A percentile compares a stretch with the other conserved stretches of the same genome.
These are phyloP conservation scores for Pseudoneurospora amorphoporcata DNA, from an alignment of 495 filamentous ascomycete genomes.

Conservation along the genomic window DNA sequence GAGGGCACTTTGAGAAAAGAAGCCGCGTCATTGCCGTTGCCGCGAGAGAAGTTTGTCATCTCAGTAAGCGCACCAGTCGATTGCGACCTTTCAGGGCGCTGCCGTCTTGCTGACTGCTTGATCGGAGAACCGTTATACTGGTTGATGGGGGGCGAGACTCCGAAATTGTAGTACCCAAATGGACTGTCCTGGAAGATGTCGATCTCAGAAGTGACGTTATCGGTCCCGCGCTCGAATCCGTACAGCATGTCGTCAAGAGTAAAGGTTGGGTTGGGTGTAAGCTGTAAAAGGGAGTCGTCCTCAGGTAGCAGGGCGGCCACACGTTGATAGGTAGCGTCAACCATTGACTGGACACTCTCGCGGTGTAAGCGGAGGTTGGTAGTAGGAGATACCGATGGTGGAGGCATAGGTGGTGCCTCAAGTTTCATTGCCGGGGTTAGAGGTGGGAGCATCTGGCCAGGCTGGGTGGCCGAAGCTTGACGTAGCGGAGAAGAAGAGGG, in stretches of 20 bases:
- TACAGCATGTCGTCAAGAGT: constrained; percentile 40
- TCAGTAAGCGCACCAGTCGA: constrained; percentile 57
- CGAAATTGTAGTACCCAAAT: constrained; percentile 29
- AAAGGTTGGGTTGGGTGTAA: constrained; percentile 60
- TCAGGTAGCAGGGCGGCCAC: constrained; percentile 46
- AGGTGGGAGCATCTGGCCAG: constrained; percentile 60
- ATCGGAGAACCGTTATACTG: constrained; percentile 56
- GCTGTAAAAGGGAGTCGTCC: constrained; percentile 50
- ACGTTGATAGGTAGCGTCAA: constrained; percentile 75
- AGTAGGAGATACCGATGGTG: constrained; percentile 83
- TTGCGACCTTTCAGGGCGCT: constrained; percentile 44
- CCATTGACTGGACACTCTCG: constrained; percentile 72
- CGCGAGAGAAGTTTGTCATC: constrained; percentile 44
- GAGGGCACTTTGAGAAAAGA: constrained; percentile 35
- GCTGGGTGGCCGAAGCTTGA: constrained; percentile 33
- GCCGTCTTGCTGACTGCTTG: constrained; percentile 60
- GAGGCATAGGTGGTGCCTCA: constrained; percentile 69
- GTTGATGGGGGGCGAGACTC: constrained; percentile 24
- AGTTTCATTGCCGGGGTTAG: constrained; percentile 83
- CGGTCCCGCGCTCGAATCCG: constrained; percentile 36
- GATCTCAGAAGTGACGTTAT: constrained; percentile 45
- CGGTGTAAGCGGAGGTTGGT: constrained; percentile 92
- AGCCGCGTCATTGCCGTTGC: constrained; percentile 37
- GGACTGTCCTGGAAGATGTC: constrained; percentile 62
- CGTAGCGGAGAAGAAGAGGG: constrained; percentile 51